Evolutionary conservation across 768 basidiomycete genomes (phyloP).

Genomic region (Macrolepiota dolichaula): DNA sequence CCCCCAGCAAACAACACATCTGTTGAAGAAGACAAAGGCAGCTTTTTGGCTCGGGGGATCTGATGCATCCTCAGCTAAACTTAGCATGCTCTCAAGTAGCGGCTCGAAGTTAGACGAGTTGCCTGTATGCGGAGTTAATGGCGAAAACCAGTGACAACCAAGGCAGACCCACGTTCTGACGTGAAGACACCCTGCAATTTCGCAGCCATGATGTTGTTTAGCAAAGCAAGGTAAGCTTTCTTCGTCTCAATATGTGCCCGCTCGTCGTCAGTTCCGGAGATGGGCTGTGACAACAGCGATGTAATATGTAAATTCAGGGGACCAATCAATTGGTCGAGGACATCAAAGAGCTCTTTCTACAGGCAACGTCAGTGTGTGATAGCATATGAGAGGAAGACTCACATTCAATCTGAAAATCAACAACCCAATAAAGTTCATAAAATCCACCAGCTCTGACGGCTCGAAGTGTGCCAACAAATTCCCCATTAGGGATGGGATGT

Average conservation of each 20-base stretch:
- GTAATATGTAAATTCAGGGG: slow-evolving; percentile 85
- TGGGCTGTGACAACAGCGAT: slow-evolving; percentile 73
- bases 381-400: slow-evolving; percentile 16
- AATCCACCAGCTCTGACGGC: slow-evolving; percentile 88
- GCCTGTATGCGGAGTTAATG: slow-evolving; percentile 20
- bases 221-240: slow-evolving; percentile 80
- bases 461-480: slow-evolving; percentile 92
- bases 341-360: slow-evolving; percentile 81
- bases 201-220: slow-evolving; percentile 79
- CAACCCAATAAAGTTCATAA: slow-evolving; percentile 91
- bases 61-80: slow-evolving; percentile 68
- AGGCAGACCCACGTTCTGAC: slow-evolving; percentile 67
- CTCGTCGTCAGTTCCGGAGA: slow-evolving; percentile 84
- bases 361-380: slow-evolving; percentile 3
- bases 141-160: neutral
- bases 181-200: slow-evolving; percentile 82
- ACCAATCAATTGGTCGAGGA: slow-evolving; percentile 85
- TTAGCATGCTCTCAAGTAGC: slow-evolving; percentile 71
- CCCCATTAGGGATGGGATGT: slow-evolving; percentile 85
- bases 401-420: slow-evolving; percentile 92
- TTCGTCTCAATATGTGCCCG: slow-evolving; percentile 78
- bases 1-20: slow-evolving; percentile 68
- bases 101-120: slow-evolving; percentile 64
- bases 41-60: slow-evolving; percentile 77
- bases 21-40: slow-evolving; percentile 76